Base-by-base conservation (phyloP, 169 alveolate genomes). In the Plasmodium sp. region DNA sequence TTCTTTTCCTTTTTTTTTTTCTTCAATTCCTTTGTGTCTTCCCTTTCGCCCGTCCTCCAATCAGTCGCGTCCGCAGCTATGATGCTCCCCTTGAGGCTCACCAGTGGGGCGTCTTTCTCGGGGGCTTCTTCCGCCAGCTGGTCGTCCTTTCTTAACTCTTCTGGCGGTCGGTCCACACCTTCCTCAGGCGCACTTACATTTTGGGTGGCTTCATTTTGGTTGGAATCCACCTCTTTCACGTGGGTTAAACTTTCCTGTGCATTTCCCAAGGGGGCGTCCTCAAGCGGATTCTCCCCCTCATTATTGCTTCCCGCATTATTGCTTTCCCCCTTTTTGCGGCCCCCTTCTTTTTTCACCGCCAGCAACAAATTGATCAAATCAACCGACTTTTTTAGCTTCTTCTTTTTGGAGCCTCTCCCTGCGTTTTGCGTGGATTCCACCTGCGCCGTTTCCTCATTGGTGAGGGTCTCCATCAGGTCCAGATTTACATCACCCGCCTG, bases 351-450 rank as follows among this genome's bases (percentile, higher is more conserved):
- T 16, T 86, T 79, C 18, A 86, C 18, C 31, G 75, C 34, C 1
- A 34, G 39, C 39, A 86, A 14, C 27, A 56, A 3, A 72, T 56
- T 84, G 83, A 84, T 39, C 51, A 77, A 9, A 39, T 86, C 75
- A 36, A 45, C 84, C 27, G 93, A 75, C 81, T 48, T 86, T 12
- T 54, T 75, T 51, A 77, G 54, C 73, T 77, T 86, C 10, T 74
- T 86, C 41, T 75, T 58, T 73, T 43, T 84, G 6, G 36, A 51
- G 2, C n/a, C 39, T 67, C 39, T 67, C n/a, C n/a, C 39, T 27
- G 12, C 27, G 41, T 31, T 31, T 5, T 18, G 18, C 3, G 43
- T 27, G 77, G 77, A 67, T 67, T 22, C 43, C 27, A 18, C 6
- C n/a, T 7, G 77, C n/a, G 5, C 39, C 77, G 18, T 27, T 67